phyloP scores from a whole-genome alignment of 139 green algal species.

The Astrephomene gubernaculifera region DNA sequence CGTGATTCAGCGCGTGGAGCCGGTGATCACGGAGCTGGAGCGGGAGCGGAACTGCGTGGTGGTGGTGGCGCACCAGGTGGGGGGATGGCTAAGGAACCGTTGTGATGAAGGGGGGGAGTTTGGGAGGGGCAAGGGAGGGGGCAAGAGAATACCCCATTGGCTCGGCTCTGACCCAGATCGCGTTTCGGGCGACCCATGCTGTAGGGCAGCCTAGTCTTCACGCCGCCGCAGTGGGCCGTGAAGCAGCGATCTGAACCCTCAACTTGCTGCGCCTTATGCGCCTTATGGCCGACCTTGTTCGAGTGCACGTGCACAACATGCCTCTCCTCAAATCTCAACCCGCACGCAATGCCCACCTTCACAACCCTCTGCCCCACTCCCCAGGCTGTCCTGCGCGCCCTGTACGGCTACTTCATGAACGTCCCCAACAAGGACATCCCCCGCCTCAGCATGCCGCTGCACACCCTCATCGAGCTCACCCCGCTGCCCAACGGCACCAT shows the following conservation, averaged over 20 bases:
- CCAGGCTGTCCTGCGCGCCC: constrained; percentile 76
- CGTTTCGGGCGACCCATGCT: too few species aligned
- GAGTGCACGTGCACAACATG: too few species aligned
- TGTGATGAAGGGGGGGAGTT: neutral
- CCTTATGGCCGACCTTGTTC: too few species aligned
- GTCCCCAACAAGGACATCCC: constrained; percentile 65
- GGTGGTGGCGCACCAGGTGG: constrained; percentile 86
- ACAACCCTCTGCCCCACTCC: neutral
- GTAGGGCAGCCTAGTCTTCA: too few species aligned
- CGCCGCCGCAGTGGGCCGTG: too few species aligned
- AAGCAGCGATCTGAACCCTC: too few species aligned
- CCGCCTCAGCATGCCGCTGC: constrained; percentile 86
- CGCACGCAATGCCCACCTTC: neutral
- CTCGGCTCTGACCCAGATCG: too few species aligned
- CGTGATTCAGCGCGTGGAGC: constrained; percentile 91
- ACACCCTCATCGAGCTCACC: constrained; percentile 94
- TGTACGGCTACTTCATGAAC: constrained; percentile 90
- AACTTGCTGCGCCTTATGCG: too few species aligned
- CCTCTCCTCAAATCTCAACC: too few species aligned
- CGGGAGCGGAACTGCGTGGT: constrained; percentile 86
- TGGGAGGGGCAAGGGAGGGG: neutral
- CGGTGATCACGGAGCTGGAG: constrained; percentile 94
- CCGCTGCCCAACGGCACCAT: constrained; percentile 89
- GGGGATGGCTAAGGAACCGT: neutral
- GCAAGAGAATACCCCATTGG: too few species aligned